Evolutionary conservation across 495 filamentous ascomycete genomes (phyloP).

Genomic region (Trichoderma virens): DNA sequence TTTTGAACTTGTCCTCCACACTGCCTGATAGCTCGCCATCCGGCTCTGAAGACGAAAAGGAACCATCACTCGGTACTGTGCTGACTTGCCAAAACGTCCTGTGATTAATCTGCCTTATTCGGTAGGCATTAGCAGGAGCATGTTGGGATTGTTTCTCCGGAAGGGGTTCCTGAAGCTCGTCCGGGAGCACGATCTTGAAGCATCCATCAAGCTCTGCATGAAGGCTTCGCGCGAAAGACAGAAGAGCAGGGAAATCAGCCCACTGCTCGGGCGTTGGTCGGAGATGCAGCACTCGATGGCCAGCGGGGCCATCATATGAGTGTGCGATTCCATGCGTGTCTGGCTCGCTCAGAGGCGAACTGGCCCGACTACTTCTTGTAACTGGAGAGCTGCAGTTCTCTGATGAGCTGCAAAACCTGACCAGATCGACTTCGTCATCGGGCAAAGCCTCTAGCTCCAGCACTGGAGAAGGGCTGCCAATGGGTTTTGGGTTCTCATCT

Average conservation of each 20-base stretch:
- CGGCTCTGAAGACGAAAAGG: background rate
- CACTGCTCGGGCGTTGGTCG: constrained; percentile 14
- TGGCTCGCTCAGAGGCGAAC: background rate
- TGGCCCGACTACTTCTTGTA: background rate
- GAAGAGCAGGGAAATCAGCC: constrained; percentile 12
- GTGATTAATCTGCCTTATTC: constrained; percentile 4
- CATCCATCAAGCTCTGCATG: constrained; percentile 9
- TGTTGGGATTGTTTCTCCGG: constrained; percentile 1
- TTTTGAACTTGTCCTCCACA: background rate
- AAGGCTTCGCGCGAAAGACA: constrained; percentile 10
- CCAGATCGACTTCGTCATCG: background rate
- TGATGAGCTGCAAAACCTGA: background rate
- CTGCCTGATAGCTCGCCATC: background rate
- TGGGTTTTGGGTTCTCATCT: background rate
- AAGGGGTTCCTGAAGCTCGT: constrained; percentile 12
- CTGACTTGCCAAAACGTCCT: background rate
- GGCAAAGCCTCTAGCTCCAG: background rate
- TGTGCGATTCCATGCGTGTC: background rate
- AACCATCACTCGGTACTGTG: constrained; percentile 3
- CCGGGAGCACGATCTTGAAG: constrained; percentile 14
- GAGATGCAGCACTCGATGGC: constrained; percentile 10
- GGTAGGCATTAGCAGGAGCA: constrained; percentile 10
- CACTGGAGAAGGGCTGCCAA: background rate
- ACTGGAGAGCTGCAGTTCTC: background rate
- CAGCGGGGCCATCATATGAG: background rate